Evolutionary conservation across 2,329 filamentous ascomycete species (phyloP), one percentile per base, ranked within the genome.

Genomic region (Cercospora sp.): DNA sequence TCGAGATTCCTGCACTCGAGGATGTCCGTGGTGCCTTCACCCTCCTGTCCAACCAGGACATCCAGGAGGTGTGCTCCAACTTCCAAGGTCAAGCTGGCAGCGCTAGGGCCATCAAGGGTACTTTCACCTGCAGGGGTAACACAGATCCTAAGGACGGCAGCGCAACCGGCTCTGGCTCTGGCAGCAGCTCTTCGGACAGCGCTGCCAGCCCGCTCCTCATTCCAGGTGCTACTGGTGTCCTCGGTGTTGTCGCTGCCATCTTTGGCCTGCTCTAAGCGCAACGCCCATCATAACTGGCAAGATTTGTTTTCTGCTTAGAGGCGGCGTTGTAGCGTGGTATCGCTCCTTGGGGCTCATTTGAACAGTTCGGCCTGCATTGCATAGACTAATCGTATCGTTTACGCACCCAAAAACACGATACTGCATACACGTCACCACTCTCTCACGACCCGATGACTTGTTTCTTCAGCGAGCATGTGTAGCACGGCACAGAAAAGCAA

Each of bases 1-100:
- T 95, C 73, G 78, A 85, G 40, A 86, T 97, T 64, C 90, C 91
- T 69, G 78, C 82, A 18, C 77, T 85, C 49, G 73, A 77, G 68
- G 78, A 80, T 66, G 81, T 85, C 72, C 78, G 77, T 70, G 83
- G 83, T 79, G 81, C 82, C 55, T 85, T 85, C 80, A 84, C 84
- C 80, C 74, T 85, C 63, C 81, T 83, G 75, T 83, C 82, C 13
- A 79, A 80, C 61, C 76, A 75, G 58, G 77, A 84, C 74, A 76
- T 85, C 70, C 73, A 74, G 63, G 63, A 69, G 24, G 74, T 76
- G 40, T 85, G 83, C 79, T 68, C 69, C 67, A 67, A 75, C 67
- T 85, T 84, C 80, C 70, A 82, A 72, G 59, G 69, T 8, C 76
- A 83, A 67, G 74, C 78, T 63, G 76, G 80, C 71, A 75, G 76